These are phyloP conservation scores for Candida montana DNA, from an alignment of 805 yeast genomes.

Conservation along the genomic window DNA sequence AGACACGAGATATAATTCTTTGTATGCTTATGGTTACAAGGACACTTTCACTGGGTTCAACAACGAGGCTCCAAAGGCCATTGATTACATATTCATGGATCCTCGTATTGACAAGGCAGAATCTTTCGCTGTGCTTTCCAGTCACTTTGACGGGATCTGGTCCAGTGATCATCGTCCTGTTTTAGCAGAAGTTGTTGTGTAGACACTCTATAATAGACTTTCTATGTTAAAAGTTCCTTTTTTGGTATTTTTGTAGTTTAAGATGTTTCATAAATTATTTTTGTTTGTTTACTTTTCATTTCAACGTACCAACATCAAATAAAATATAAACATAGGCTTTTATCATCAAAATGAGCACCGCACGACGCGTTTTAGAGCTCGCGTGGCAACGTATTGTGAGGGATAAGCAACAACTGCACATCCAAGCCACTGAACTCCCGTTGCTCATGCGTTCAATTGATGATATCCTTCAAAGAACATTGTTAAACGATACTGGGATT, in stretches of 20 bases:
- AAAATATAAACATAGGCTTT: no score
- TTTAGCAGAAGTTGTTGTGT: slow-evolving; percentile 24
- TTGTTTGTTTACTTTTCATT: no score
- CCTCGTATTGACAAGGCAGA: slow-evolving; percentile 11
- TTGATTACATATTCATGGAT: slow-evolving; percentile 27
- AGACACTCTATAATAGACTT: no score
- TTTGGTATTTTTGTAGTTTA: no score
- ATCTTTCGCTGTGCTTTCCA: slow-evolving; percentile 35
- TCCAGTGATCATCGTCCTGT: slow-evolving; percentile 46
- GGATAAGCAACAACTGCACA: slow-evolving; percentile 11
- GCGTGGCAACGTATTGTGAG: slow-evolving; percentile 23
- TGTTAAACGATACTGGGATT: slow-evolving; percentile 25
- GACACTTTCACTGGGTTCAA: slow-evolving; percentile 46
- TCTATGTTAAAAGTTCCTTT: no score
- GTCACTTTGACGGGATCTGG: slow-evolving; percentile 26
- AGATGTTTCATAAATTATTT: no score
- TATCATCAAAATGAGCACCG: background rate
- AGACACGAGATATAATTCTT: slow-evolving; percentile 27
- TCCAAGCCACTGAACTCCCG: slow-evolving; percentile 19
- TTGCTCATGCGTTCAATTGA: slow-evolving; percentile 21
- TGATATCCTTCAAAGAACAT: slow-evolving; percentile 13
- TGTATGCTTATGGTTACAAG: slow-evolving; percentile 35
- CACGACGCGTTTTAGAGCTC: slow-evolving; percentile 10
- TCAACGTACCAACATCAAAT: no score
- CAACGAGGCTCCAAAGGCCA: slow-evolving; percentile 24